Base-by-base conservation (phyloP, 2,329 filamentous ascomycete genomes). In the Diatrype stigma region DNA sequence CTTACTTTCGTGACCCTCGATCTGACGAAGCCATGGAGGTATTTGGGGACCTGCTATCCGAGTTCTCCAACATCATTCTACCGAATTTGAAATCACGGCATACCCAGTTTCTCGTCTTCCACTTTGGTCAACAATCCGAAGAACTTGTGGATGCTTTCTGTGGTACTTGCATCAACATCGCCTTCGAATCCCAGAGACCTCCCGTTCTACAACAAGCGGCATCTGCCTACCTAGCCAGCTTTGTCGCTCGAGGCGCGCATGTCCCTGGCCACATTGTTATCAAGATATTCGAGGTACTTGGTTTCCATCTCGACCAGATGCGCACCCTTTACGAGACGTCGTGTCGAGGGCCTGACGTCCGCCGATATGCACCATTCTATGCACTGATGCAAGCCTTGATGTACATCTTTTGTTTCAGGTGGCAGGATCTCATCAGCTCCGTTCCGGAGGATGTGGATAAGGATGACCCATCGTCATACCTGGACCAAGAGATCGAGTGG, bases 391-490 rank as follows among this genome's bases (percentile, higher is more conserved):
- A 96, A 69, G 91, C 91, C 1, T 77, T 95, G 2, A 80, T 96
- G 22, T 96, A 96, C 73, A 93, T 96, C 52, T 96, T 96, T 65
- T 99, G 94, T 75, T 99, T 99, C 76, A 86, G 94, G 50, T 99
- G 94, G 94, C 87, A 90, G 54, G 93, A 97, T 63, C 77, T 99
- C 45, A 87, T 90, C 50, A 75, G 81, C 19, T 79, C 81, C 2
- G 80, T 79, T 3, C 75, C 81, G 1, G 78, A 84, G 53, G 75
- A 71, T 54, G 79, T 81, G 51, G 87, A 82, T 70, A 81, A 74
- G 56, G 87, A 82, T 52, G 83, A 86, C 53, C 73, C 76, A 11
- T 73, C 77, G 1, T 81, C 79, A 1, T 85, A 82, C 58, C 71
- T 84, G 17, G 79, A 85, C 2, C 84, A 87, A 58, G 89, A 95